Conservation (phyloP, 2,329 filamentous ascomycete genomes). For the Orbilia oligospora region DNA sequence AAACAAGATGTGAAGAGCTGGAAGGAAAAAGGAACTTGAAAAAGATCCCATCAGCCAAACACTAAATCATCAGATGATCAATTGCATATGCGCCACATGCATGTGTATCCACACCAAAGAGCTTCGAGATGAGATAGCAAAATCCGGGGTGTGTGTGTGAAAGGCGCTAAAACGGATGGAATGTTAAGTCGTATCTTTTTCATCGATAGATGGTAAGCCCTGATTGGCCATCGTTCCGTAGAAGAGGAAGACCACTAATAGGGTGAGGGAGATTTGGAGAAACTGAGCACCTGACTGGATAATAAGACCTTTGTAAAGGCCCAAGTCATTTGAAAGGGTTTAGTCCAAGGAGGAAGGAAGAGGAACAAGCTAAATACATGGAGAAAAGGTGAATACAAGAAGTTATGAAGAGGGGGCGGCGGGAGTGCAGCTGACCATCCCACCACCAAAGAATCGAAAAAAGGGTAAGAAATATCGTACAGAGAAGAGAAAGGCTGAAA, state of each 20-base stretch:
- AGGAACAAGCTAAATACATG: conserved; percentile 54
- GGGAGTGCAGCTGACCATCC: conserved; percentile 13
- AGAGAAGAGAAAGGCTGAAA: conserved; percentile 24
- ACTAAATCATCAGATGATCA: conserved; percentile 14
- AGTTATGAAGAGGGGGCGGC: conserved; percentile 26
- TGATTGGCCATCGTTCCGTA: conserved; percentile 15
- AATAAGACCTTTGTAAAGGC: conserved; percentile 29
- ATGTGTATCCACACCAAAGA: conserved; percentile 18
- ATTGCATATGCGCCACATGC: conserved; percentile 16
- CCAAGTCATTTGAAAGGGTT: conserved; percentile 24
- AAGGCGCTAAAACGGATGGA: background rate
- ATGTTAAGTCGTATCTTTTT: background rate
- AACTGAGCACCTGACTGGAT: conserved; percentile 18
- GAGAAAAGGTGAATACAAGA: conserved; percentile 48
- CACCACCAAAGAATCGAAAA: conserved; percentile 33
- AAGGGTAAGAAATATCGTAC: conserved; percentile 31
- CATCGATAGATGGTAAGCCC: background rate
- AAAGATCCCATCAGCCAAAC: conserved; percentile 6
- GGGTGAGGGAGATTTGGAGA: conserved; percentile 14
- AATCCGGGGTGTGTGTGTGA: background rate
- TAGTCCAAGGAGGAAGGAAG: conserved; percentile 10
- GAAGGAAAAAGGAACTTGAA: too few species aligned
- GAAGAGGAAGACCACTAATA: background rate
- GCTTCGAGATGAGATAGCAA: background rate
- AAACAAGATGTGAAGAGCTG: background rate